Evolutionary conservation across 768 basidiomycete species (phyloP).

Genomic region (Termitomyces sp.): DNA sequence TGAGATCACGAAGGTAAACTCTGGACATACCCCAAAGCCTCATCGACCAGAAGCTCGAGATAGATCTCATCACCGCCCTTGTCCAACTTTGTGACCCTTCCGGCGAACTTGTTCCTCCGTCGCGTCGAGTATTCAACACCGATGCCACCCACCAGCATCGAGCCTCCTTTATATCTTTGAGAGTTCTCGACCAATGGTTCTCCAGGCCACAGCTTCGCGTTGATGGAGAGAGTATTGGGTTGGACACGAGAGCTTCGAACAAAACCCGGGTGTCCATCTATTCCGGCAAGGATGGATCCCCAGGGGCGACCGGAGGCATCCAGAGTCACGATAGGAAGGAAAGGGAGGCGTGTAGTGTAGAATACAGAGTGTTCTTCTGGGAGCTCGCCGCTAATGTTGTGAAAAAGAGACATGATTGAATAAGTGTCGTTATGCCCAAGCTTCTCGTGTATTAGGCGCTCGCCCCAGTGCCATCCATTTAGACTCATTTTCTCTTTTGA

Average conservation of each 20-base stretch:
- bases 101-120: constrained; percentile 62
- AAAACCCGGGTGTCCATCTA: constrained; percentile 45
- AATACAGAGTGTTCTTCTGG: constrained; percentile 47
- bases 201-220: constrained; percentile 45
- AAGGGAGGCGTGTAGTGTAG: constrained; percentile 45
- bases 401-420: constrained; percentile 29
- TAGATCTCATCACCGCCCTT: constrained; percentile 23
- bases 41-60: constrained; percentile 45
- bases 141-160: constrained; percentile 47
- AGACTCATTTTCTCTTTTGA: constrained; percentile 21
- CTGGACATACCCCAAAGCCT: constrained; percentile 53
- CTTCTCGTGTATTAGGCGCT: constrained; percentile 45
- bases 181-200: constrained; percentile 48
- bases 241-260: constrained; percentile 28
- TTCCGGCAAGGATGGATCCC: constrained; percentile 50
- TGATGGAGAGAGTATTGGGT: constrained; percentile 34
- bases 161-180: constrained; percentile 6
- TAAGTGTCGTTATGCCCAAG: constrained; percentile 38
- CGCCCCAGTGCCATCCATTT: constrained; percentile 51
- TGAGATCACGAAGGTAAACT: neutral
- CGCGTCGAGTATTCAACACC: constrained; percentile 57
- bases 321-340: constrained; percentile 54
- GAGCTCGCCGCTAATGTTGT: constrained; percentile 41
- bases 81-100: constrained; percentile 33
- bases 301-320: constrained; percentile 52